These are phyloP conservation scores for Peronospora destructor DNA, from an alignment of 352 stramenopile genomes.

Conservation along the genomic window DNA sequence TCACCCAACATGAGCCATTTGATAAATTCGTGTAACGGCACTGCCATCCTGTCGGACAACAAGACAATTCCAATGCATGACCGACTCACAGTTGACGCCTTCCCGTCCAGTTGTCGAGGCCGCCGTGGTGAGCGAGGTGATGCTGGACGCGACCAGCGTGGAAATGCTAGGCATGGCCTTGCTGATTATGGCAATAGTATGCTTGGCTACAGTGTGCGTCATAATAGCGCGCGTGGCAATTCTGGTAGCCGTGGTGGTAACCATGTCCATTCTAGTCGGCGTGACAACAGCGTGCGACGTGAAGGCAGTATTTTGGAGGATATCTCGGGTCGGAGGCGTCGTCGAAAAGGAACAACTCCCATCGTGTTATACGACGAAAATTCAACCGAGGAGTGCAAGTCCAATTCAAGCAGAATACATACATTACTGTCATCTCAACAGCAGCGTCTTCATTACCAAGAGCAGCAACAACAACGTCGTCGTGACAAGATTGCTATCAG, in stretches of 20 bases:
- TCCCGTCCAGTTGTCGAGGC: conserved; percentile 16
- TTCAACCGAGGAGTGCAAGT: conserved; percentile 20
- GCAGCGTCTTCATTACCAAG: conserved; percentile 3
- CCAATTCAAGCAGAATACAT: conserved; percentile 19
- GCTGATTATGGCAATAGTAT: neutral
- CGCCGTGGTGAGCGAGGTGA: conserved; percentile 1
- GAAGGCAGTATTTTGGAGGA: conserved; percentile 16
- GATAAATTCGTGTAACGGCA: conserved; percentile 27
- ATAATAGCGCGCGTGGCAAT: neutral
- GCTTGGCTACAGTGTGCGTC: neutral
- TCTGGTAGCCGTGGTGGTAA: neutral
- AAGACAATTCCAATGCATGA: conserved; percentile 23
- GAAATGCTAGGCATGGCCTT: conserved; percentile 4
- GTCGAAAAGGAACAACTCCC: conserved; percentile 21
- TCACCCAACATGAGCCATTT: conserved; percentile 27
- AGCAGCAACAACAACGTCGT: conserved; percentile 14
- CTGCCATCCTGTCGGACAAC: conserved; percentile 36
- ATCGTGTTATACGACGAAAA: conserved; percentile 32
- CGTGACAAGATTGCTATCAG: conserved; percentile 20
- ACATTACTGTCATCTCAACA: neutral
- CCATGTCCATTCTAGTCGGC: neutral
- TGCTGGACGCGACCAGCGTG: neutral
- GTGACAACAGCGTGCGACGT: conserved; percentile 2
- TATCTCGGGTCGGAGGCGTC: conserved; percentile 21
- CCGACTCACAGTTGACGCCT: conserved; percentile 29